Evolutionary conservation across 176 grass and related monocot genomes (phyloP).

Genomic region (Aegilops bicornis): DNA sequence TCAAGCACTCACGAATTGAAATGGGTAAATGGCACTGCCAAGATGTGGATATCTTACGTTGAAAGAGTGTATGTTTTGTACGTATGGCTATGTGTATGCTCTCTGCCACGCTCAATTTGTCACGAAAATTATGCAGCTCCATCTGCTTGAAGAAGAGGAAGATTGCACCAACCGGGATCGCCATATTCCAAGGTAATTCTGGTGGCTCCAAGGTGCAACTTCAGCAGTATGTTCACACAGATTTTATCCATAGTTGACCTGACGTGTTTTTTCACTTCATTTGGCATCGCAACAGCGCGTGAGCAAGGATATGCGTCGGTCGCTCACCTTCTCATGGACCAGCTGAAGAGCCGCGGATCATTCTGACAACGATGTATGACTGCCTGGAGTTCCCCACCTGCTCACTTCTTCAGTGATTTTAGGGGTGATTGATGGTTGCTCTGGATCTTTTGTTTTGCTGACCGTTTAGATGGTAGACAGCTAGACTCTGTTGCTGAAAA

Average conservation of each 20-base stretch:
- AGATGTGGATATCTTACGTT: background rate
- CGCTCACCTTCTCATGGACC: constrained; percentile 88
- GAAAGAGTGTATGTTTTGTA: background rate
- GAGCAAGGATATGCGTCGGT: constrained; percentile 75
- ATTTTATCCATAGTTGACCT: background rate
- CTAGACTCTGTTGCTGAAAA: background rate
- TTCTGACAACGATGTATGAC: background rate
- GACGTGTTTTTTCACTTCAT: background rate
- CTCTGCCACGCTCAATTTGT: background rate
- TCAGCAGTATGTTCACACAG: background rate
- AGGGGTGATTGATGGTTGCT: background rate
- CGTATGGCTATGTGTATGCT: background rate
- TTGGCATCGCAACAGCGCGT: constrained; percentile 44
- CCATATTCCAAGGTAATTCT: constrained; percentile 76
- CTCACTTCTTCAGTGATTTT: constrained; percentile 25
- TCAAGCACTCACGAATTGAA: background rate
- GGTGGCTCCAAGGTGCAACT: background rate
- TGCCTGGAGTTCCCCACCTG: background rate
- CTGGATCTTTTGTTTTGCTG: background rate
- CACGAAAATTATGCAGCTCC: constrained; percentile 46
- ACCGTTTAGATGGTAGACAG: background rate
- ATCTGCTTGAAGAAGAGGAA: constrained; percentile 88
- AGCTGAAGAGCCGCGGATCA: constrained; percentile 48
- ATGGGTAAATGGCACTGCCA: background rate
- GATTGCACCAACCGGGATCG: constrained; percentile 72